These are phyloP conservation scores for Letharia lupina DNA, from an alignment of 495 filamentous ascomycete genomes.

Conservation along the genomic window DNA sequence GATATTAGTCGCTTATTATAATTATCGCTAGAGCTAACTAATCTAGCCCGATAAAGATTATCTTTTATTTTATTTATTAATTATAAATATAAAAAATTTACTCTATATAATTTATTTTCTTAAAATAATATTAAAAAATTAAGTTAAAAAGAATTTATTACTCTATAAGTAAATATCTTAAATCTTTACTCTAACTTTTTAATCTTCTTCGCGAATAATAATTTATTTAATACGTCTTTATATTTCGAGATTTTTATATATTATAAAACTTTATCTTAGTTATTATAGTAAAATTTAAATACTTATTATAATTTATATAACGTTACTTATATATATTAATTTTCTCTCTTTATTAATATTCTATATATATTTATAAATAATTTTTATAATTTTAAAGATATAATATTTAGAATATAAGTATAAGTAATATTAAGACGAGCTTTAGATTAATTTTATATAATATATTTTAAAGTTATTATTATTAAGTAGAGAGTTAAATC, in stretches of 20 bases:
- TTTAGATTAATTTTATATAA: conserved; percentile 17
- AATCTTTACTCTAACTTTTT: conserved; percentile 21
- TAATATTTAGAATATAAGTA: conserved; percentile 19
- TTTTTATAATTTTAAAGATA: conserved; percentile 24
- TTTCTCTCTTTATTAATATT: conserved; percentile 28
- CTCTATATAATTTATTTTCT: conserved; percentile 23
- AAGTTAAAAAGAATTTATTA: conserved; percentile 17
- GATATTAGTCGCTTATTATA: conserved; percentile 6
- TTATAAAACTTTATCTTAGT: conserved; percentile 19
- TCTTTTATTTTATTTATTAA: conserved; percentile 26
- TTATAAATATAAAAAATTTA: conserved; percentile 23
- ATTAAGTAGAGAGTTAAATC: conserved; percentile 12
- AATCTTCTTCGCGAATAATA: conserved; percentile 27
- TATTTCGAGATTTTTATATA: conserved; percentile 9
- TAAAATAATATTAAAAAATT: conserved; percentile 23
- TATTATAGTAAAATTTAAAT: conserved; percentile 12
- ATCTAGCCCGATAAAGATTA: conserved; percentile 22
- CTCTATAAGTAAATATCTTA: conserved; percentile 22
- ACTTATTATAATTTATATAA: conserved; percentile 14
- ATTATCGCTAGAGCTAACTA: conserved; percentile 24
- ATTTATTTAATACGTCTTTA: conserved; percentile 16
- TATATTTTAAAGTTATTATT: conserved; percentile 22
- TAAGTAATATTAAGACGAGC: conserved; percentile 23
- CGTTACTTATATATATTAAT: conserved; percentile 26
- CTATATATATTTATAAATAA: conserved; percentile 32